Percentiles rank a stretch among this genome's conserved stretches.
phyloP scores from a whole-genome alignment of 768 basidiomycete genomes.

The Lactifluus subvellereus region DNA sequence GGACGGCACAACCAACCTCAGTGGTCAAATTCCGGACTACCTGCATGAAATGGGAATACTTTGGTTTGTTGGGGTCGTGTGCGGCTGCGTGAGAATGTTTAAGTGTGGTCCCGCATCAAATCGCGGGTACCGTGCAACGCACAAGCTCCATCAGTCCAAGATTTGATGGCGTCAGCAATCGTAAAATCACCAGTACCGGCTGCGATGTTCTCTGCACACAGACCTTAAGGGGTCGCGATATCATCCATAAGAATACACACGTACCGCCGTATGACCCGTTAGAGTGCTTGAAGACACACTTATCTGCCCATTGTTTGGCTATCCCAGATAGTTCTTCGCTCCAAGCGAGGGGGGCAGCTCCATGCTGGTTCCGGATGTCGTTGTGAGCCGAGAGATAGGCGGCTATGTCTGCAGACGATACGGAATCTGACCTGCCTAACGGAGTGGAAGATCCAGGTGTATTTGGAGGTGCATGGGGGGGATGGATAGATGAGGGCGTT shows the following conservation, averaged over 20 bases:
- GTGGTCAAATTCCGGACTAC: conserved; percentile 68
- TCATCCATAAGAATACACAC: background rate
- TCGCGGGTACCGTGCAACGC: conserved; percentile 30
- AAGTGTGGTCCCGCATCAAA: background rate
- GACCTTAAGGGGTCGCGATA: background rate
- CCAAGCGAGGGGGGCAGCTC: conserved; percentile 62
- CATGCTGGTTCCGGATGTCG: conserved; percentile 53
- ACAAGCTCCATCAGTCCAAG: conserved; percentile 68
- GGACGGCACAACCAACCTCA: conserved; percentile 58
- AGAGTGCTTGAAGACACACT: conserved; percentile 65
- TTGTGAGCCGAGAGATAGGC: conserved; percentile 27
- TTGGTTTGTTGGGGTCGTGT: conserved; percentile 53
- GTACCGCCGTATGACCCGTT: conserved; percentile 59
- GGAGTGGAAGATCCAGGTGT: background rate
- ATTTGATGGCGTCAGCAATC: conserved; percentile 45
- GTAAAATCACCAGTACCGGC: conserved; percentile 60
- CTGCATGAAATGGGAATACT: conserved; percentile 31
- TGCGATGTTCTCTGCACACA: conserved; percentile 59
- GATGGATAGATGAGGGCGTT: conserved; percentile 10
- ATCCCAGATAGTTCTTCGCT: conserved; percentile 50
- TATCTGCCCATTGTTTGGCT: conserved; percentile 65
- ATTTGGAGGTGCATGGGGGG: background rate
- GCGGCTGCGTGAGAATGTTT: conserved; percentile 35
- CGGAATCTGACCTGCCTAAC: conserved; percentile 11
- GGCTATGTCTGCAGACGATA: conserved; percentile 42